Percentiles rank a stretch among this genome's conserved stretches.
Evolutionary conservation across 2,329 filamentous ascomycete species (phyloP).

Genomic region (Cercospora nicotianae): DNA sequence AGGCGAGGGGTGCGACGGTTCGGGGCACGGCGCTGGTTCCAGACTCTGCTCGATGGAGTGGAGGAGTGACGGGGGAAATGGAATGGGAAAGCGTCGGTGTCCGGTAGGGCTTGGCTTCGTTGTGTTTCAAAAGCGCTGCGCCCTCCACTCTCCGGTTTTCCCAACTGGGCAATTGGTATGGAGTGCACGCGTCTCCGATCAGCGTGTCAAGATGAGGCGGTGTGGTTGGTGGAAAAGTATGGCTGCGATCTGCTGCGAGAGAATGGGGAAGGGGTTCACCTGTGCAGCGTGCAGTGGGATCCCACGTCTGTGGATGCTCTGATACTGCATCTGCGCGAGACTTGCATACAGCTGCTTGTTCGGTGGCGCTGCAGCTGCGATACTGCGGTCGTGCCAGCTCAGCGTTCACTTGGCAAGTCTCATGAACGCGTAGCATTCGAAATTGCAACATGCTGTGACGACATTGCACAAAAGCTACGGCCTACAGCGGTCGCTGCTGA

Average conservation of each 20-base stretch:
- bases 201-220: conserved; percentile 1
- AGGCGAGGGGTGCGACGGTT: neutral
- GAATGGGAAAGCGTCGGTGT: neutral
- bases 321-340: neutral
- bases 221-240: neutral
- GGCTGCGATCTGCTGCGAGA: neutral
- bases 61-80: neutral
- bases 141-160: neutral
- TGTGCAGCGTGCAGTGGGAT: neutral
- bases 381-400: neutral
- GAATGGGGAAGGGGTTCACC: neutral
- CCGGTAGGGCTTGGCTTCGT: neutral
- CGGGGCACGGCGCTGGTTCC: neutral
- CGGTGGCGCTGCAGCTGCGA: neutral
- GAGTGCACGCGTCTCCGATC: neutral
- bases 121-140: neutral
- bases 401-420: neutral
- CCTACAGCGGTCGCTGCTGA: neutral
- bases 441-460: neutral
- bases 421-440: neutral
- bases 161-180: neutral
- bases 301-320: neutral
- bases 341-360: neutral
- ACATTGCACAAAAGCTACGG: neutral
- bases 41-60: neutral